Evolutionary conservation across 2,329 filamentous ascomycete species (phyloP).

Genomic region (Coniosporium tulheliwenetii): DNA sequence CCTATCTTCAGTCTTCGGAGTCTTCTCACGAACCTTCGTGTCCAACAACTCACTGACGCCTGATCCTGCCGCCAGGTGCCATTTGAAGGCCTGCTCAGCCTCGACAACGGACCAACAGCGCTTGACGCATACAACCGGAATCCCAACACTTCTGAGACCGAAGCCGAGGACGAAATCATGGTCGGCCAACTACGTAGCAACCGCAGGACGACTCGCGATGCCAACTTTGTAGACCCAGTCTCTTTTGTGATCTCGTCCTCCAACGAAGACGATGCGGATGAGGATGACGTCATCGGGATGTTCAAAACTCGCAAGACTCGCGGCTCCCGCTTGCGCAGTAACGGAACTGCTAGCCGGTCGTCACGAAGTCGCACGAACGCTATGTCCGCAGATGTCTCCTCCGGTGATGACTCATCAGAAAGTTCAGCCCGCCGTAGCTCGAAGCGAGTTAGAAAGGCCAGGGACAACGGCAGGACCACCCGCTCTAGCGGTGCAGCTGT

Average conservation of each 20-base stretch:
- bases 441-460: too few species aligned
- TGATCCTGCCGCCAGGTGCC: conserved; percentile 20
- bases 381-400: not conserved
- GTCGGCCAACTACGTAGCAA: not conserved
- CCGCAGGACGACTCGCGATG: not conserved
- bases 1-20: too few species aligned
- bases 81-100: conserved; percentile 26
- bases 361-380: not conserved
- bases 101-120: conserved; percentile 30
- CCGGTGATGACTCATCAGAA: not conserved
- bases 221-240: conserved; percentile 1
- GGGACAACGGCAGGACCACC: too few species aligned
- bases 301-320: not conserved
- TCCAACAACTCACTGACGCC: too few species aligned
- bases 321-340: not conserved
- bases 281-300: not conserved
- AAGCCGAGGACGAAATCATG: not conserved
- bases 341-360: not conserved
- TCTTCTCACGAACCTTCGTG: too few species aligned
- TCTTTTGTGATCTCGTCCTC: not conserved
- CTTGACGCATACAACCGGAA: conserved; percentile 22
- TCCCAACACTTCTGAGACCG: conserved; percentile 4
- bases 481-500: too few species aligned
- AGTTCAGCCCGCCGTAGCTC: too few species aligned
- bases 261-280: conserved; percentile 4